These are phyloP conservation scores for Zygnema cylindricum DNA, from an alignment of 139 green algal genomes.

Conservation along the genomic window DNA sequence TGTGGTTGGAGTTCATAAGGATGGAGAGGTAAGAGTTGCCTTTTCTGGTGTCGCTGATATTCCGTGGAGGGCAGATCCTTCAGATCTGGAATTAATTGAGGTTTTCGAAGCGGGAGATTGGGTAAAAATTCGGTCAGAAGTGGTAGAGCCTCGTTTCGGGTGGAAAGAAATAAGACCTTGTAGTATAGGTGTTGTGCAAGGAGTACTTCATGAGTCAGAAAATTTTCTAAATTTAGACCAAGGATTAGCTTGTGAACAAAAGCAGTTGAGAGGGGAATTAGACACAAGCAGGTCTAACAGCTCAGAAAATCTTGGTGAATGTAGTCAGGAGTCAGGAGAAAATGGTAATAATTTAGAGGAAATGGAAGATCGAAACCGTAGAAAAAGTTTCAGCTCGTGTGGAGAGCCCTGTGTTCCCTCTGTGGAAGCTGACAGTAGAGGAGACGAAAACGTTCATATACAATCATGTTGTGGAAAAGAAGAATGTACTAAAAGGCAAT, in stretches of 20 bases:
- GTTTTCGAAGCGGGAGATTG: constrained; percentile 28
- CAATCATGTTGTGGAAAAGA: too few relatives aligned
- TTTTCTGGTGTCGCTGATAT: background rate
- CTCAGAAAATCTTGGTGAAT: background rate
- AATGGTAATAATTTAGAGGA: constrained; percentile 1
- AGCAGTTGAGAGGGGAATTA: background rate
- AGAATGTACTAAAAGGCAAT: background rate
- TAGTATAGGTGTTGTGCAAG: constrained; percentile 34
- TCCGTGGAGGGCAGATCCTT: constrained; percentile 10
- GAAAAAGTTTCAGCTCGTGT: background rate
- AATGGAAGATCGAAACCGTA: background rate
- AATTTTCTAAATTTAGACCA: background rate
- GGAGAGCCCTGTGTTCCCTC: background rate
- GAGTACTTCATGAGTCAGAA: background rate
- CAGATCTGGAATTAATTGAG: constrained; percentile 27
- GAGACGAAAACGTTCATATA: too few relatives aligned
- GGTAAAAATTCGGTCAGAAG: constrained; percentile 5
- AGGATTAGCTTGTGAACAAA: background rate
- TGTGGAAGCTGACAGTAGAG: background rate
- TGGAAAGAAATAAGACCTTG: constrained; percentile 11
- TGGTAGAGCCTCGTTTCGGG: constrained; percentile 31
- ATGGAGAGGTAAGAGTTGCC: constrained; percentile 27
- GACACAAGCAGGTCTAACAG: background rate
- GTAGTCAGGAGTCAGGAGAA: background rate
- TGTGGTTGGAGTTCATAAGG: constrained; percentile 30